Percentiles rank a stretch among this genome's conserved stretches.
These are phyloP conservation scores for Trametes sanguinea DNA, from an alignment of 768 basidiomycete species.

Conservation along the genomic window DNA sequence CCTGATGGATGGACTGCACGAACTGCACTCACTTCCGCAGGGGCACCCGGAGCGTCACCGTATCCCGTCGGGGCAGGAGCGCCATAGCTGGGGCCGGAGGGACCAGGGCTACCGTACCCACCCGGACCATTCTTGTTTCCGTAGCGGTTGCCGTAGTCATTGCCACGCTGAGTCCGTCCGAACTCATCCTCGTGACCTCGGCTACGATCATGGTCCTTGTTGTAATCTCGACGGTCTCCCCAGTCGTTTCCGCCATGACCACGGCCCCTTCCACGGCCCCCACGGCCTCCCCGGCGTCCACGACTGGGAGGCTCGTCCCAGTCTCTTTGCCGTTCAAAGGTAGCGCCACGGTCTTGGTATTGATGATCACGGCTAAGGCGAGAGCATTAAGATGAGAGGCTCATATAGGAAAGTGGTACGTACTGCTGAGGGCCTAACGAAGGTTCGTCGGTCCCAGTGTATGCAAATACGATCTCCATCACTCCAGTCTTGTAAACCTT, in stretches of 20 bases:
- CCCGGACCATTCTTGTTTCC: slow-evolving; percentile 31
- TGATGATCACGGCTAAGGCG: slow-evolving; percentile 16
- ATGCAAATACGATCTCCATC: slow-evolving; percentile 85
- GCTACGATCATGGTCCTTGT: slow-evolving; percentile 28
- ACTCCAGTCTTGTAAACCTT: slow-evolving; percentile 81
- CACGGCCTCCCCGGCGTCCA: slow-evolving; percentile 40
- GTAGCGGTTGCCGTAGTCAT: slow-evolving; percentile 31
- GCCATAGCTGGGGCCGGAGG: slow-evolving; percentile 26
- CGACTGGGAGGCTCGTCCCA: slow-evolving; percentile 35
- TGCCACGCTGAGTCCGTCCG: slow-evolving; percentile 26
- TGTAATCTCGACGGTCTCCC: slow-evolving; percentile 42
- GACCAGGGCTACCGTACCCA: slow-evolving; percentile 34
- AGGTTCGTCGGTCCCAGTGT: slow-evolving; percentile 61
- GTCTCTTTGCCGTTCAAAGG: slow-evolving; percentile 40
- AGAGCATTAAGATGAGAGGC: neutral
- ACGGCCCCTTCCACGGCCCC: slow-evolving; percentile 40
- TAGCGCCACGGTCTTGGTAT: slow-evolving; percentile 25
- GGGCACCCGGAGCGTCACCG: slow-evolving; percentile 36
- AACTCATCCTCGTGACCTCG: slow-evolving; percentile 27
- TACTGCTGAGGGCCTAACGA: slow-evolving; percentile 43
- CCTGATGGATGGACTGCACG: neutral
- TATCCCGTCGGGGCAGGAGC: slow-evolving; percentile 21
- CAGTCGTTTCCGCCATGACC: slow-evolving; percentile 44
- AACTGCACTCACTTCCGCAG: slow-evolving; percentile 34
- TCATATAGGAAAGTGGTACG: neutral